phyloP scores from a whole-genome alignment of 2,329 filamentous ascomycete species.

The Ophiostoma piceae region DNA sequence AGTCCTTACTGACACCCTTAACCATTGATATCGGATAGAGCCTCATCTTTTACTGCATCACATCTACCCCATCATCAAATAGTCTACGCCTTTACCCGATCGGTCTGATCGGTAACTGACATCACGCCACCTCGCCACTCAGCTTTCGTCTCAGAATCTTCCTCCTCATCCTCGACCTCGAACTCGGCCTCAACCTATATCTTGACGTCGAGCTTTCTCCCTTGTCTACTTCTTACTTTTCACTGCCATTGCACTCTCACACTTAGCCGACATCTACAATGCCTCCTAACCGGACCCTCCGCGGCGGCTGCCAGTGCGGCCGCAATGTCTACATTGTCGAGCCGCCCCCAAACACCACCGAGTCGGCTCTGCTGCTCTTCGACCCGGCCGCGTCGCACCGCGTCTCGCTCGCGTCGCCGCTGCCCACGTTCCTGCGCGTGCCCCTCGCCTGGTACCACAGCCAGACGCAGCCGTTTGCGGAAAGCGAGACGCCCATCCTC shows the following conservation, averaged over 20 bases:
- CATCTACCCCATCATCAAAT: not conserved
- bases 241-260: not conserved
- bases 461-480: constrained; percentile 66
- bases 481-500: constrained; percentile 65
- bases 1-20: not conserved
- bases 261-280: not conserved
- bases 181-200: too few relatives aligned
- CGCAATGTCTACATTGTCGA: constrained; percentile 75
- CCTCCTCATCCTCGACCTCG: not conserved
- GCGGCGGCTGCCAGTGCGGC: constrained; percentile 78
- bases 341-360: constrained; percentile 54
- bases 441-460: constrained; percentile 77
- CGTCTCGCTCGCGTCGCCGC: constrained; percentile 63
- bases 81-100: not conserved
- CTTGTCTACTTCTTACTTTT: not conserved
- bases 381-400: constrained; percentile 64
- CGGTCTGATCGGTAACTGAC: not conserved
- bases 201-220: not conserved
- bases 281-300: constrained; percentile 48
- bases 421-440: constrained; percentile 77
- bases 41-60: not conserved
- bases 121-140: constrained; percentile 10
- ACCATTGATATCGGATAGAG: not conserved
- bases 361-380: constrained; percentile 66
- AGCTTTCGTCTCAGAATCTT: not conserved